Conservation (phyloP, 2,329 filamentous ascomycete species). For the Claviceps sp. region DNA sequence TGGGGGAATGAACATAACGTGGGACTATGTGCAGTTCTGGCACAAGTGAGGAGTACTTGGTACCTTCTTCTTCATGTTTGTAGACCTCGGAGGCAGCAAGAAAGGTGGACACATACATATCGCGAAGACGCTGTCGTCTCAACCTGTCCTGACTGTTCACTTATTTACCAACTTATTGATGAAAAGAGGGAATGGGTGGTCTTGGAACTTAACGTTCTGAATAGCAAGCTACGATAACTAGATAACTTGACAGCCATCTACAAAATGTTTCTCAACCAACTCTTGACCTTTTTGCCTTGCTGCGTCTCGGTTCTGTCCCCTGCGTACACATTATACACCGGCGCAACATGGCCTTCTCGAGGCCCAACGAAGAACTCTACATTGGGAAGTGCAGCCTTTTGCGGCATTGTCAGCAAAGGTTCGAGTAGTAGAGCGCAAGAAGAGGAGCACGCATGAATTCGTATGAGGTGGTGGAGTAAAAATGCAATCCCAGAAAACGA, state of each 20-base stretch:
- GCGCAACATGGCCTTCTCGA: slow-evolving; percentile 12
- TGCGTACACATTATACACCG: slow-evolving; percentile 11
- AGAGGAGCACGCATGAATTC: background rate
- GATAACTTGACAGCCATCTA: slow-evolving; percentile 1
- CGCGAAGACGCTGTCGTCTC: no score
- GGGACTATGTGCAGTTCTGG: slow-evolving; percentile 11
- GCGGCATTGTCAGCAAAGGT: background rate
- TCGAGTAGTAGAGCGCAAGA: background rate
- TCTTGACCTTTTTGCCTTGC: slow-evolving; percentile 12
- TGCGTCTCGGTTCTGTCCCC: slow-evolving; percentile 10
- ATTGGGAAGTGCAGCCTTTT: slow-evolving; percentile 8
- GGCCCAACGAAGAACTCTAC: slow-evolving; percentile 10
- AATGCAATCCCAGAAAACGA: no score
- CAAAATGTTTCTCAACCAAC: slow-evolving; percentile 9
- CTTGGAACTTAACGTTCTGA: no score
- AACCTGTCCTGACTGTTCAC: no score
- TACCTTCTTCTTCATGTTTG: background rate
- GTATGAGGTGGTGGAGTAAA: no score
- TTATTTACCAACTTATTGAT: no score
- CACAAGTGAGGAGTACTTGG: slow-evolving; percentile 1
- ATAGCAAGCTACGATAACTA: no score
- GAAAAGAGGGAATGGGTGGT: no score
- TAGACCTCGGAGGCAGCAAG: no score
- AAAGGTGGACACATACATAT: no score
- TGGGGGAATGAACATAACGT: slow-evolving; percentile 10